Conservation (phyloP, 179 eudicot genomes). For the Monotropa hypopitys region DNA sequence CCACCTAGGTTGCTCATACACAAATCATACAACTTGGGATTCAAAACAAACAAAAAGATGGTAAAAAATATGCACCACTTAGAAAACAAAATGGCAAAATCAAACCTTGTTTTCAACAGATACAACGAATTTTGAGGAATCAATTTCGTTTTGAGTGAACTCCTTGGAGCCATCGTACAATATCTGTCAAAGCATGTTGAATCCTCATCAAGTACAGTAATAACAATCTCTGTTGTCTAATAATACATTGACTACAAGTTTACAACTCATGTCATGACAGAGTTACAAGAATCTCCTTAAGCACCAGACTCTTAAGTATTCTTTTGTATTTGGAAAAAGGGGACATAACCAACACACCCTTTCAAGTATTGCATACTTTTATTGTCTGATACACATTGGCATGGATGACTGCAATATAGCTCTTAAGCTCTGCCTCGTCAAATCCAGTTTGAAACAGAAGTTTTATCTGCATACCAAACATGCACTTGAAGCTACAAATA, state of each 20-base stretch:
- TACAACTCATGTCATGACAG: neutral
- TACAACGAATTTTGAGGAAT: constrained; percentile 48
- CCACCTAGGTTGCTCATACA: neutral
- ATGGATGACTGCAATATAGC: constrained; percentile 71
- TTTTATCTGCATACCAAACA: constrained; percentile 51
- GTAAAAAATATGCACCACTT: neutral
- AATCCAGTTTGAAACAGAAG: constrained; percentile 84
- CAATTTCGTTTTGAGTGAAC: constrained; percentile 48
- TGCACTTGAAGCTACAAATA: neutral
- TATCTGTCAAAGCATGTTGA: constrained; percentile 33
- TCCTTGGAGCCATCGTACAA: constrained; percentile 77
- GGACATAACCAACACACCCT: constrained; percentile 64
- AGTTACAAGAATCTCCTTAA: neutral
- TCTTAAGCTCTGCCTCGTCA: constrained; percentile 67
- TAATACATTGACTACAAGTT: neutral
- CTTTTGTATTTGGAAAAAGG: constrained; percentile 11
- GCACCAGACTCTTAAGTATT: constrained; percentile 8
- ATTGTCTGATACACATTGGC: constrained; percentile 94
- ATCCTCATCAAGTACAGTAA: neutral
- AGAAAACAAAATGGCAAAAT: neutral
- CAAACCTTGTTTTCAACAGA: constrained; percentile 61
- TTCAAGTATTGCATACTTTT: constrained; percentile 74
- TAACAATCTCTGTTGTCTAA: neutral
- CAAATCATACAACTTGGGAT: neutral
- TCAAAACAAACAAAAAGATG: neutral